Percentiles rank a stretch among this genome's conserved stretches.
Conservation (phyloP, 1,284 basidiomycete species). For the Phlebopus sp. region DNA sequence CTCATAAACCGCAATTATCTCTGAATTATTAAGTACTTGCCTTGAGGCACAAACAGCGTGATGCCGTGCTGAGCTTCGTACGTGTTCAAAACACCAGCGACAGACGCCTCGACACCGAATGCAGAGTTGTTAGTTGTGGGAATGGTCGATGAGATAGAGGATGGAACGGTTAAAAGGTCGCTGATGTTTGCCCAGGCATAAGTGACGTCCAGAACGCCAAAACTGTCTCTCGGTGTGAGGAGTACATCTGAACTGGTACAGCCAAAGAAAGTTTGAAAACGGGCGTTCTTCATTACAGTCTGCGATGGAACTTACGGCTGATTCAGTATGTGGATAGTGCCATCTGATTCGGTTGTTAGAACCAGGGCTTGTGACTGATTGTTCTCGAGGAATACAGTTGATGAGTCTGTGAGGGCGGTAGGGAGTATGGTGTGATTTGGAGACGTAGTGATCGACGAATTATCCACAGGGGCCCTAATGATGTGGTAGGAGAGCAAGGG, state of each 20-base stretch:
- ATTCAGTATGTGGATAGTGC: constrained; percentile 2
- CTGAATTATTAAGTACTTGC: neutral
- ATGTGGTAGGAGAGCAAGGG: constrained; percentile 2
- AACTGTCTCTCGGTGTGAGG: neutral
- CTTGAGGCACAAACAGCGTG: constrained; percentile 3
- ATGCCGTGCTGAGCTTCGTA: neutral
- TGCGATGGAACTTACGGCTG: neutral
- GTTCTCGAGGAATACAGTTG: constrained; percentile 1
- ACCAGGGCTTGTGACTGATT: constrained; percentile 1
- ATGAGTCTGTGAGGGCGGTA: constrained; percentile 2
- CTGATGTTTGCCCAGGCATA: constrained; percentile 1
- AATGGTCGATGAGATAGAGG: neutral
- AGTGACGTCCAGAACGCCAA: neutral
- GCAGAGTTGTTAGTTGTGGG: neutral
- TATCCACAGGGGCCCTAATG: neutral
- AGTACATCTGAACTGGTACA: neutral
- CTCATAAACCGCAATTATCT: too few relatives aligned
- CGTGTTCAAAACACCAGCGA: constrained; percentile 2
- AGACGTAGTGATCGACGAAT: neutral
- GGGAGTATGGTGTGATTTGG: neutral
- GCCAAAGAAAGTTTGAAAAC: neutral
- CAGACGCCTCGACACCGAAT: neutral
- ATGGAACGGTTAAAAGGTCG: neutral
- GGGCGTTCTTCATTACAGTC: neutral
- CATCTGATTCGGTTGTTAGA: constrained; percentile 1